These are phyloP conservation scores for Amanita thiersii DNA, from an alignment of 768 basidiomycete genomes.

Conservation along the genomic window DNA sequence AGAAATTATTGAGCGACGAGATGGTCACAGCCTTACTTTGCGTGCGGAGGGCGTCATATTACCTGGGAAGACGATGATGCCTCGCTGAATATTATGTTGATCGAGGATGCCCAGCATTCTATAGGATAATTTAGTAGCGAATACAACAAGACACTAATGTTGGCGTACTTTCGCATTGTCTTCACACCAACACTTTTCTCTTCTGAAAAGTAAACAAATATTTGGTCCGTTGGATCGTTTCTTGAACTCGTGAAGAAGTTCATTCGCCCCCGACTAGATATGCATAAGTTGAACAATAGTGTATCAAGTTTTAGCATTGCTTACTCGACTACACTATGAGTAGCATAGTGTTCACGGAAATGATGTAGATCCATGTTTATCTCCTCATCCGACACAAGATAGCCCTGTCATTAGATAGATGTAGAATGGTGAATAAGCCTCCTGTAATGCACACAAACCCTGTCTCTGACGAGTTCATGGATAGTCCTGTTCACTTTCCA, in stretches of 20 bases:
- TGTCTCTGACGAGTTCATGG: constrained; percentile 92
- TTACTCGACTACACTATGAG: constrained; percentile 78
- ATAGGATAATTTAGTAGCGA: constrained; percentile 8
- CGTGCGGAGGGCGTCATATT: constrained; percentile 96
- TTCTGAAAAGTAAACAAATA: constrained; percentile 94
- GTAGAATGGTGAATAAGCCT: constrained; percentile 17
- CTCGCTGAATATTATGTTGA: constrained; percentile 82
- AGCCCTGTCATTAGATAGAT: constrained; percentile 54
- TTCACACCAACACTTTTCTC: constrained; percentile 94
- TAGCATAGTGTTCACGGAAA: constrained; percentile 70
- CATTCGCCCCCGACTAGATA: constrained; percentile 70
- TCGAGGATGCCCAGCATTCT: constrained; percentile 89
- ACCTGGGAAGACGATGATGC: constrained; percentile 92
- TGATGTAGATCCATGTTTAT: constrained; percentile 77
- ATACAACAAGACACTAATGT: constrained; percentile 3
- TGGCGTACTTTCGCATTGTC: constrained; percentile 92
- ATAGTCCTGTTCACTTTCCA: constrained; percentile 97
- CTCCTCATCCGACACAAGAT: constrained; percentile 91
- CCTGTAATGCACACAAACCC: constrained; percentile 44
- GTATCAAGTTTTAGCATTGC: constrained; percentile 22
- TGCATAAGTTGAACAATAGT: constrained; percentile 9
- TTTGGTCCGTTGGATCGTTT: constrained; percentile 62
- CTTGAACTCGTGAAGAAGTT: constrained; percentile 83
- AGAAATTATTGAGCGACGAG: constrained; percentile 10
- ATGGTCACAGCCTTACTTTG: constrained; percentile 49